Conservation (phyloP, 2,329 filamentous ascomycete genomes). For the Cladorrhinum sp. region DNA sequence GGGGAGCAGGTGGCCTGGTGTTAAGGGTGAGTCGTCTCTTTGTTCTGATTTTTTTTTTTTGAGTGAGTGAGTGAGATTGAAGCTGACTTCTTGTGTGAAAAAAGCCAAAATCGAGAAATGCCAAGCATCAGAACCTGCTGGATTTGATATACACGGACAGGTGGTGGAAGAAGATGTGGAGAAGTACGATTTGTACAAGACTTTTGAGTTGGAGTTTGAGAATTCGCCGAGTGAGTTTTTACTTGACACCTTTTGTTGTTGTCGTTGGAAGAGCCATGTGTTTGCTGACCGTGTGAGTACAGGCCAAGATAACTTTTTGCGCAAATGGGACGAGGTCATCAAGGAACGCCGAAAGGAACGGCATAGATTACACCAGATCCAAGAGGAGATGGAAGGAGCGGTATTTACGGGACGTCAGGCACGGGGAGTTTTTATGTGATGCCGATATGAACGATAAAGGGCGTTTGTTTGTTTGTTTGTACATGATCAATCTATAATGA, state of each 20-base stretch:
- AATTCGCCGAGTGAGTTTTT: slow-evolving; percentile 28
- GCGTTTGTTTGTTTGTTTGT: neutral
- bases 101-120: slow-evolving; percentile 25
- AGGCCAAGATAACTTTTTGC: slow-evolving; percentile 31
- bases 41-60: neutral
- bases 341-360: slow-evolving; percentile 27
- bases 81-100: neutral
- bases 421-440: slow-evolving; percentile 22
- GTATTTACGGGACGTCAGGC: slow-evolving; percentile 28
- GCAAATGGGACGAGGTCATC: slow-evolving; percentile 33
- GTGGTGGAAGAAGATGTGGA: slow-evolving; percentile 27
- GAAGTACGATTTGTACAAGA: slow-evolving; percentile 30
- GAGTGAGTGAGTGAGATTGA: neutral
- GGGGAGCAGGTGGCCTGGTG: slow-evolving; percentile 25
- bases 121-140: slow-evolving; percentile 25
- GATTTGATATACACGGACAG: slow-evolving; percentile 28
- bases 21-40: slow-evolving; percentile 24
- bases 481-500: too few species aligned
- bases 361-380: slow-evolving; percentile 24
- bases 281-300: neutral
- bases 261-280: neutral
- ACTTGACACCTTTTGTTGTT: neutral
- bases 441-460: slow-evolving; percentile 2
- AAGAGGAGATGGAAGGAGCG: slow-evolving; percentile 29
- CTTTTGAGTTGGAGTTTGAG: slow-evolving; percentile 33